Percentiles rank a stretch among this genome's conserved stretches.
These are phyloP conservation scores for Leccinum rimulosum DNA, from an alignment of 768 basidiomycete genomes.

Conservation along the genomic window DNA sequence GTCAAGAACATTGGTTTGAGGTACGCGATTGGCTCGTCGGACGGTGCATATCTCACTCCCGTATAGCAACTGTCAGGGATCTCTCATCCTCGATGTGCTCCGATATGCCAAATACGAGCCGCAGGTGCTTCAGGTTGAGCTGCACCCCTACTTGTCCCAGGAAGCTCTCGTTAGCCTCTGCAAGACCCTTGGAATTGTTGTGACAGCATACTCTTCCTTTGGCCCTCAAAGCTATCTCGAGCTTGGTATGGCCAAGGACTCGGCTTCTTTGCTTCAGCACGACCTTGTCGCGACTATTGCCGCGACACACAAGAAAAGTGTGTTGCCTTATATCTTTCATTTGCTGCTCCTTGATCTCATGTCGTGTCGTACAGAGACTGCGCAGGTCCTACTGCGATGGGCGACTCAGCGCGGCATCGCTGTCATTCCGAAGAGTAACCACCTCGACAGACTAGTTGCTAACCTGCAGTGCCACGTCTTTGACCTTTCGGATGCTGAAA, in stretches of 20 bases:
- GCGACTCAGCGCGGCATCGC: conserved; percentile 71
- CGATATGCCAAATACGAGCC: conserved; percentile 71
- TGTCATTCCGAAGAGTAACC: conserved; percentile 72
- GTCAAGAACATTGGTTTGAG: conserved; percentile 80
- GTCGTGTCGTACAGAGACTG: conserved; percentile 31
- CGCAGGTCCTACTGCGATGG: conserved; percentile 79
- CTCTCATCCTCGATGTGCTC: conserved; percentile 70
- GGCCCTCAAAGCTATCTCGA: conserved; percentile 61
- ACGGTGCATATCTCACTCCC: not conserved
- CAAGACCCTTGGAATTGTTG: conserved; percentile 43
- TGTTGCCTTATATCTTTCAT: conserved; percentile 1
- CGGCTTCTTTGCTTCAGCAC: conserved; percentile 53
- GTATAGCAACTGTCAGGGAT: conserved; percentile 69
- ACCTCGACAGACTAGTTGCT: conserved; percentile 35
- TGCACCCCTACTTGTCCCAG: conserved; percentile 56
- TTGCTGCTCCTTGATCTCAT: not conserved
- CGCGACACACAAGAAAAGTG: conserved; percentile 52
- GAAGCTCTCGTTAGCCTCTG: conserved; percentile 43
- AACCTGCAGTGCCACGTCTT: conserved; percentile 48
- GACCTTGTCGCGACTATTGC: conserved; percentile 45
- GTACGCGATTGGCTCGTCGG: conserved; percentile 31
- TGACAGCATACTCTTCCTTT: conserved; percentile 58
- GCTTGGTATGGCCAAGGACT: conserved; percentile 55
- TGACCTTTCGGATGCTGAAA: conserved; percentile 55
- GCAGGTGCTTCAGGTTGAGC: conserved; percentile 58